Conservation (phyloP, 140 eudicot species). For the Cichorium intybus region DNA sequence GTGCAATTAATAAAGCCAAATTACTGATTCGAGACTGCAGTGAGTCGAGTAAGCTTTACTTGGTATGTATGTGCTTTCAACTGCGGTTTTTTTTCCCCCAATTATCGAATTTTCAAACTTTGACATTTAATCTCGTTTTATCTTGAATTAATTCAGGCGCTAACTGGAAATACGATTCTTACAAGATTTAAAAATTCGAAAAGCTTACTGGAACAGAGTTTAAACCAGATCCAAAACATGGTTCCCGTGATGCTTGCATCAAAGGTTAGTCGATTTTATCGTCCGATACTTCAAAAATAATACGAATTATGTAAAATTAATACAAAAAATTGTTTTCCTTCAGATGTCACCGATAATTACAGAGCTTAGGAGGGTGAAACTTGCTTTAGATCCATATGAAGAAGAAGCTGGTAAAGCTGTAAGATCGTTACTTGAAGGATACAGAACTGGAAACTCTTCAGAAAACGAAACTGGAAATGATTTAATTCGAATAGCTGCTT, state of each 20-base stretch:
- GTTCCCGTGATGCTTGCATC: slow-evolving; percentile 65
- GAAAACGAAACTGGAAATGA: slow-evolving; percentile 34
- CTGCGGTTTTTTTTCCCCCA: neutral
- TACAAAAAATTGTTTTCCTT: slow-evolving; percentile 17
- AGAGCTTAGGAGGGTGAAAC: slow-evolving; percentile 35
- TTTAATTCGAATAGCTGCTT: slow-evolving; percentile 44
- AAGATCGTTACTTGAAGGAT: slow-evolving; percentile 39
- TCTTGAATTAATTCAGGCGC: slow-evolving; percentile 51
- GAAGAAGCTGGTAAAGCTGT: slow-evolving; percentile 70
- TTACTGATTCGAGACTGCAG: slow-evolving; percentile 52
- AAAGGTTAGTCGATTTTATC: slow-evolving; percentile 47
- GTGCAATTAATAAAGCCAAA: slow-evolving; percentile 49
- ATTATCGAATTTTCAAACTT: neutral
- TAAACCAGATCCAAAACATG: slow-evolving; percentile 57
- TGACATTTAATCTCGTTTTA: slow-evolving; percentile 19
- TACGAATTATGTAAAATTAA: neutral
- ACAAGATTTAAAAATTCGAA: slow-evolving; percentile 51
- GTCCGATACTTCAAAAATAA: neutral
- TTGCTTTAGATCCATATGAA: slow-evolving; percentile 58
- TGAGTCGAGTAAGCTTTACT: slow-evolving; percentile 74
- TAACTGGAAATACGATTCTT: slow-evolving; percentile 58
- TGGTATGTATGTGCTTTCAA: slow-evolving; percentile 46
- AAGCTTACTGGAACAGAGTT: slow-evolving; percentile 45
- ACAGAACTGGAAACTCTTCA: slow-evolving; percentile 27
- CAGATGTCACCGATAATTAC: slow-evolving; percentile 55